Conservation (phyloP, 208 protist genomes). For the Leishmania gerbilli region DNA sequence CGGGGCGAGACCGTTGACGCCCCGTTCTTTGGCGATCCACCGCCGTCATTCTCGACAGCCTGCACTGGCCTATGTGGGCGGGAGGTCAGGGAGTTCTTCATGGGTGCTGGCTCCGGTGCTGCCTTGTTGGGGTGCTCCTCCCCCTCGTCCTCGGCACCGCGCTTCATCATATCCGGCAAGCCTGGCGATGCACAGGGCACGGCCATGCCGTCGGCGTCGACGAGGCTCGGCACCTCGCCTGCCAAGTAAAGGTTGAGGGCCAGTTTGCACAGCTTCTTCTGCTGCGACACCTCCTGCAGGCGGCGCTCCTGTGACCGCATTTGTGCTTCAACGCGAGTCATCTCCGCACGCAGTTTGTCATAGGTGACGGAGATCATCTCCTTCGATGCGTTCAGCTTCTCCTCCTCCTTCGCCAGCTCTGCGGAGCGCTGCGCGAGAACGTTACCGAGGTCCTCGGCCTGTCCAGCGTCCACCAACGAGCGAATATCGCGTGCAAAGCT, state of each 20-base stretch:
- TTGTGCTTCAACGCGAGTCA: conserved; percentile 81
- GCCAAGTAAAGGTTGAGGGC: conserved; percentile 75
- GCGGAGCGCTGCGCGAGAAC: conserved; percentile 61
- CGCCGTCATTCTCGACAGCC: conserved; percentile 4
- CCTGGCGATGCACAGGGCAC: conserved; percentile 9
- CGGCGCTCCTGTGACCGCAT: conserved; percentile 63
- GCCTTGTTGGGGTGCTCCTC: conserved; percentile 37
- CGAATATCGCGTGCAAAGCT: conserved; percentile 62
- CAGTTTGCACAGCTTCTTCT: conserved; percentile 76
- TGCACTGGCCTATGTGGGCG: conserved; percentile 12
- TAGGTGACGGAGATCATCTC: conserved; percentile 58
- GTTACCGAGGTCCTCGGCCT: conserved; percentile 47
- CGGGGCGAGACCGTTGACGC: conserved; percentile 9
- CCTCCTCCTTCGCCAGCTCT: conserved; percentile 67
- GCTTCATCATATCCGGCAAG: conserved; percentile 27
- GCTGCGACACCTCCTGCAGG: conserved; percentile 56
- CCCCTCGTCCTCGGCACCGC: conserved; percentile 37
- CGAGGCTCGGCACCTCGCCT: conserved; percentile 54
- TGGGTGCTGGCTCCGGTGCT: conserved; percentile 38
- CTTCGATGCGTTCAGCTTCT: conserved; percentile 51
- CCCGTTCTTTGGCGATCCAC: conserved; percentile 13
- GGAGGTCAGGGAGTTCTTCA: conserved; percentile 33
- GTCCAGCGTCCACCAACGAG: conserved; percentile 18
- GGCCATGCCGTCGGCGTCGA: conserved; percentile 27
- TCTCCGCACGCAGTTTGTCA: conserved; percentile 82